Evolutionary conservation across 345 rosid species (phyloP).

Genomic region (Aquilaria sinensis): DNA sequence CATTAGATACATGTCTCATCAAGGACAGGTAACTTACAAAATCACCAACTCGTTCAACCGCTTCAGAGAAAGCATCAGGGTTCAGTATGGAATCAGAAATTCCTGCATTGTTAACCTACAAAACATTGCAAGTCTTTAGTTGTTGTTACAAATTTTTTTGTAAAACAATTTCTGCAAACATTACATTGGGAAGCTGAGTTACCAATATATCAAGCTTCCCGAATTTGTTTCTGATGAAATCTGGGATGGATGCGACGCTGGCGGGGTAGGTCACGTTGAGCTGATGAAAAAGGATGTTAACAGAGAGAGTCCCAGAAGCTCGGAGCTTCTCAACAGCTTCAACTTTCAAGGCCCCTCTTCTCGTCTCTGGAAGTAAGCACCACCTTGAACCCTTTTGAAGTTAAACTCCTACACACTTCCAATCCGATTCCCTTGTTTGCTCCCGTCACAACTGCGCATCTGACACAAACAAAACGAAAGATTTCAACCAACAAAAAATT

Average conservation of each 20-base stretch:
- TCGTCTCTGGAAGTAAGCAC: conserved; percentile 24
- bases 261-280: conserved; percentile 19
- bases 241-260: conserved; percentile 18
- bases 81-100: conserved; percentile 17
- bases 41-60: conserved; percentile 12
- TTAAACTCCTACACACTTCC: conserved; percentile 22
- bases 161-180: too few species aligned
- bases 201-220: conserved; percentile 23
- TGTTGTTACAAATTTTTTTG: too few species aligned
- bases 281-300: conserved; percentile 18
- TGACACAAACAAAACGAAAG: not conserved
- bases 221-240: conserved; percentile 14
- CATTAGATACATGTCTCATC: too few species aligned
- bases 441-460: conserved; percentile 36
- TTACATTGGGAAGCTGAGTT: not conserved
- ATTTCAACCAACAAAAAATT: too few species aligned
- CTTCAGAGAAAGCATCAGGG: conserved; percentile 11
- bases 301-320: conserved; percentile 11
- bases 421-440: conserved; percentile 37
- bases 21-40: conserved; percentile 11
- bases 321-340: conserved; percentile 16
- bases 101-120: conserved; percentile 32
- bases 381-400: conserved; percentile 17
- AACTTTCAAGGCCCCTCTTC: conserved; percentile 19
- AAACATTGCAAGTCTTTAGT: not conserved